Conservation (phyloP, 208 protist species). For the Porcisia deanei region DNA sequence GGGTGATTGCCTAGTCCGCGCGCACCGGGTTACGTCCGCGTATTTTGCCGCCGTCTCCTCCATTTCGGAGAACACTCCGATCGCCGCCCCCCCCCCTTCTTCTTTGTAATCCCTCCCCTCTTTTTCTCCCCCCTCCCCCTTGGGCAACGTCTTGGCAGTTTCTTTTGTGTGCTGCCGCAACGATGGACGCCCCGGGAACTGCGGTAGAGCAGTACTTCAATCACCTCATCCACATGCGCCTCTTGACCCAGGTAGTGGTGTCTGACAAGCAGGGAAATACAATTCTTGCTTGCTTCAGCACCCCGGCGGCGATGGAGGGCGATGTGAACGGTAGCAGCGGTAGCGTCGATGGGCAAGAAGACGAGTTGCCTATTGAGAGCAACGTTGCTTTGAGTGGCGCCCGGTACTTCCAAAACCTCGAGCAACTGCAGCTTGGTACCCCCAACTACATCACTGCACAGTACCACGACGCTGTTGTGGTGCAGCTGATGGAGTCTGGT, state of each 20-base stretch:
- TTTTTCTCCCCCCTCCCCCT: constrained; percentile 1
- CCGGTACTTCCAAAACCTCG: constrained; percentile 76
- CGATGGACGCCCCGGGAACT: constrained; percentile 56
- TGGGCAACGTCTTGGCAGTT: neutral
- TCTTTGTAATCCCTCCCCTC: neutral
- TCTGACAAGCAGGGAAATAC: constrained; percentile 83
- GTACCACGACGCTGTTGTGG: constrained; percentile 81
- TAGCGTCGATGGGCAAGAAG: constrained; percentile 26
- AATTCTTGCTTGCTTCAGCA: constrained; percentile 74
- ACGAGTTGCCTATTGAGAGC: constrained; percentile 58
- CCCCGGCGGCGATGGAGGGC: constrained; percentile 4
- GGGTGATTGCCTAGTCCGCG: neutral
- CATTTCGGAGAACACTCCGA: no score
- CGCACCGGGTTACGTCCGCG: neutral
- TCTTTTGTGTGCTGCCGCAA: neutral
- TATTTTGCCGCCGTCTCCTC: neutral
- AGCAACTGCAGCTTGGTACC: constrained; percentile 68
- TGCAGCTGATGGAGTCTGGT: constrained; percentile 67
- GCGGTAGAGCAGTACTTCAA: constrained; percentile 90
- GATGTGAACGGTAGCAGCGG: constrained; percentile 6
- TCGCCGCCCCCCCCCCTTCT: neutral
- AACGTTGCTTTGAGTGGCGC: constrained; percentile 84
- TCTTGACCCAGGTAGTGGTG: constrained; percentile 77
- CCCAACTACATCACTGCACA: constrained; percentile 79
- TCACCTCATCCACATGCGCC: constrained; percentile 79